Evolutionary conservation across 2,329 filamentous ascomycete genomes (phyloP).

Genomic region (Epichloe sylvatica): DNA sequence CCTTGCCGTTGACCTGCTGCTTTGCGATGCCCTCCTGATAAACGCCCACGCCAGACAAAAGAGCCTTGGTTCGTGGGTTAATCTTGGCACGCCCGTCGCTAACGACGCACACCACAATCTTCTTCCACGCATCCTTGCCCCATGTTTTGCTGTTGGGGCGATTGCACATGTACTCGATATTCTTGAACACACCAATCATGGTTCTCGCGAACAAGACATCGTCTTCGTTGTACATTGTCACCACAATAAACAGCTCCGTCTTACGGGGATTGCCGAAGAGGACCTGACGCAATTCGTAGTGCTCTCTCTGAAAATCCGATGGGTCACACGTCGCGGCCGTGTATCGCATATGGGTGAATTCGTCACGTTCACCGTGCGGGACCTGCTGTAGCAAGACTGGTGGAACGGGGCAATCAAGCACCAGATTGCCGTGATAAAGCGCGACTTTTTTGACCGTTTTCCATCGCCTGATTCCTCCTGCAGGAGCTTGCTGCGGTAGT

Average conservation of each 20-base stretch:
- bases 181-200: constrained; percentile 96
- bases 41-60: constrained; percentile 84
- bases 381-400: constrained; percentile 77
- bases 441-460: constrained; percentile 99
- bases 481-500: constrained; percentile 19
- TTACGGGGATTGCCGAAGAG: constrained; percentile 86
- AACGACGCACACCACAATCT: constrained; percentile 96
- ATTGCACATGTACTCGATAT: constrained; percentile 96
- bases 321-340: constrained; percentile 91
- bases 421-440: constrained; percentile 88
- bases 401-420: constrained; percentile 91
- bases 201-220: constrained; percentile 91
- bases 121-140: constrained; percentile 98
- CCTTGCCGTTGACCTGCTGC: constrained; percentile 91
- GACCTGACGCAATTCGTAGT: constrained; percentile 82
- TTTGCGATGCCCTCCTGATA: constrained; percentile 98
- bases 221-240: constrained; percentile 99
- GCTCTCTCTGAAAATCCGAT: constrained; percentile 69
- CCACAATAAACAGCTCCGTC: constrained; percentile 88
- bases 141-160: constrained; percentile 89
- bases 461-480: constrained; percentile 59
- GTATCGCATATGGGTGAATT: constrained; percentile 86
- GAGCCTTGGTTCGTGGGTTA: constrained; percentile 76
- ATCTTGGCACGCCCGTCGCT: constrained; percentile 96
- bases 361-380: constrained; percentile 81